These are phyloP conservation scores for Chimonanthus salicifolius DNA, from an alignment of 164 flowering plant genomes.

Conservation along the genomic window DNA sequence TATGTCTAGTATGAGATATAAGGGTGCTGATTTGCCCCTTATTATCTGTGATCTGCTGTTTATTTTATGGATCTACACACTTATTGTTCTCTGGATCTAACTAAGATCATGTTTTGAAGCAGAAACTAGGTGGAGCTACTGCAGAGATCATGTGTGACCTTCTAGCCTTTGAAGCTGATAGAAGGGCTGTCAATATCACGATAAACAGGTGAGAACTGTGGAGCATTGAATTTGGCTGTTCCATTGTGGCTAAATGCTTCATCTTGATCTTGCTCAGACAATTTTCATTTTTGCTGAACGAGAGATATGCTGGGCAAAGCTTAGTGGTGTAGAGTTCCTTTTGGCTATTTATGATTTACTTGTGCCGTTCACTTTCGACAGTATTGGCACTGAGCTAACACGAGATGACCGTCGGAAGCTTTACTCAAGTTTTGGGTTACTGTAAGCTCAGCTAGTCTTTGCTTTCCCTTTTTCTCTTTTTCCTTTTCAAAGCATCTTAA, in stretches of 20 bases:
- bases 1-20: too few relatives aligned
- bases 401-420: slow-evolving; percentile 94
- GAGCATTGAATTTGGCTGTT: not conserved
- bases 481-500: not conserved
- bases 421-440: slow-evolving; percentile 90
- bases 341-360: not conserved
- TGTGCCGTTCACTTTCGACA: slow-evolving; percentile 20
- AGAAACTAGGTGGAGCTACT: slow-evolving; percentile 99
- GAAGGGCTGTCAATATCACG: slow-evolving; percentile 95
- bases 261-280: not conserved
- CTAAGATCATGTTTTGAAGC: not conserved
- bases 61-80: too few relatives aligned
- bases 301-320: not conserved
- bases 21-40: too few relatives aligned
- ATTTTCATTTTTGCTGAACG: not conserved
- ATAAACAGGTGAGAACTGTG: slow-evolving; percentile 61
- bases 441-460: slow-evolving; percentile 15
- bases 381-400: slow-evolving; percentile 96
- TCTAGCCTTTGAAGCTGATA: slow-evolving; percentile 94
- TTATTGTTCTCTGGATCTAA: too few relatives aligned
- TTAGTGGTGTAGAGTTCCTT: not conserved
- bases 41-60: too few relatives aligned
- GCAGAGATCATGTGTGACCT: slow-evolving; percentile 97
- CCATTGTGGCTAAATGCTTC: not conserved
- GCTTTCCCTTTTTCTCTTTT: not conserved